Percentiles rank a stretch among this genome's conserved stretches.
phyloP scores from a whole-genome alignment of 108 stramenopile species.

The Pseudonitzschia multiseries region DNA sequence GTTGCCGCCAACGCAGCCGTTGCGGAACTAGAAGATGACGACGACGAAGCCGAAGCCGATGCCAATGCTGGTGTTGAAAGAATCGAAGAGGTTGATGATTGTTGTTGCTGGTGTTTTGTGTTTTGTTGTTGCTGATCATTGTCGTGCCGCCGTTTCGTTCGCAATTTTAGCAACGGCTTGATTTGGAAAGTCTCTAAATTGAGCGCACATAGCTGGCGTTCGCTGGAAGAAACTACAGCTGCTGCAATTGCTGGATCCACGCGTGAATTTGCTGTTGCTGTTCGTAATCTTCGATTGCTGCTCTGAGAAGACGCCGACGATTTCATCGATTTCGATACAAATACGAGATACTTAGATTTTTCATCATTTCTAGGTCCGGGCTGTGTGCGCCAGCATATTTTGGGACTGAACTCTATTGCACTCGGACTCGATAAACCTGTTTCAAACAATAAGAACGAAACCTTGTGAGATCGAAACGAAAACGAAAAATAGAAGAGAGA shows the following conservation, averaged over 20 bases:
- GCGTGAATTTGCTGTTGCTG: not conserved
- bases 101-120: constrained; percentile 1
- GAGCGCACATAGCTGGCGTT: constrained; percentile 39
- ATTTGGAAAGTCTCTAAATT: constrained; percentile 33
- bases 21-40: constrained; percentile 10
- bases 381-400: not conserved
- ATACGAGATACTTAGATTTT: constrained; percentile 29
- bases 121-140: constrained; percentile 11
- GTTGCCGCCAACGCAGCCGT: constrained; percentile 16
- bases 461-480: constrained; percentile 1
- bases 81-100: constrained; percentile 2
- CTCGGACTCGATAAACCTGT: constrained; percentile 41
- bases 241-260: constrained; percentile 29
- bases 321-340: constrained; percentile 33
- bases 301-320: constrained; percentile 15
- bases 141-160: constrained; percentile 35
- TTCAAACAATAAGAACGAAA: constrained; percentile 17
- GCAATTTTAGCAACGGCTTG: constrained; percentile 27
- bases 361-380: not conserved
- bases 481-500: not conserved
- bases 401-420: constrained; percentile 30
- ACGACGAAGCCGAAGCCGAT: not conserved
- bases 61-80: not conserved
- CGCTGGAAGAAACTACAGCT: constrained; percentile 24
- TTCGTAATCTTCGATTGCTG: constrained; percentile 21